Conservation (phyloP, 257 asterid genomes). For the Paulownia fortunei region DNA sequence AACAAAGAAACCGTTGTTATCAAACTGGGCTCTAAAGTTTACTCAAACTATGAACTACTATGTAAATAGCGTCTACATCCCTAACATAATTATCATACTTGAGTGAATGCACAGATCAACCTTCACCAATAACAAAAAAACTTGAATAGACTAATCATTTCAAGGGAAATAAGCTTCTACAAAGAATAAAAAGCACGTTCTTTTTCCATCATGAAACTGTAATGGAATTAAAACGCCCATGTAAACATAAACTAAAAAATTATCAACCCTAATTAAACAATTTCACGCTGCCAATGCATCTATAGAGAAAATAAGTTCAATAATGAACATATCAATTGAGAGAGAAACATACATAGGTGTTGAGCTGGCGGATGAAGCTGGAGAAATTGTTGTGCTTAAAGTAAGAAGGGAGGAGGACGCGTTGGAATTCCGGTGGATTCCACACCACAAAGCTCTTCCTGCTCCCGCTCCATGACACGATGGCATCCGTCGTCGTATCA, state of each 20-base stretch:
- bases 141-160: background rate
- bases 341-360: conserved; percentile 70
- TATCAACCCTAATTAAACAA: conserved; percentile 24
- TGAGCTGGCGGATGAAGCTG: conserved; percentile 96
- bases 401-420: conserved; percentile 79
- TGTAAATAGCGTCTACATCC: background rate
- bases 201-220: background rate
- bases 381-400: conserved; percentile 92
- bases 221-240: conserved; percentile 1
- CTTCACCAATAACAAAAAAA: background rate
- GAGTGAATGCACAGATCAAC: background rate
- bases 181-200: background rate
- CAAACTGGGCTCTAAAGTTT: background rate
- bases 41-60: background rate
- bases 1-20: background rate
- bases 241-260: background rate
- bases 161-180: background rate
- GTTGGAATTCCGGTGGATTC: conserved; percentile 92
- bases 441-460: conserved; percentile 82
- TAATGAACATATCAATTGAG: background rate
- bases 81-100: background rate
- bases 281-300: background rate
- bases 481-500: conserved; percentile 69
- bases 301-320: background rate
- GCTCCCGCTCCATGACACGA: conserved; percentile 78